phyloP scores from a whole-genome alignment of 345 rosid species.

The Alliaria petiolata region DNA sequence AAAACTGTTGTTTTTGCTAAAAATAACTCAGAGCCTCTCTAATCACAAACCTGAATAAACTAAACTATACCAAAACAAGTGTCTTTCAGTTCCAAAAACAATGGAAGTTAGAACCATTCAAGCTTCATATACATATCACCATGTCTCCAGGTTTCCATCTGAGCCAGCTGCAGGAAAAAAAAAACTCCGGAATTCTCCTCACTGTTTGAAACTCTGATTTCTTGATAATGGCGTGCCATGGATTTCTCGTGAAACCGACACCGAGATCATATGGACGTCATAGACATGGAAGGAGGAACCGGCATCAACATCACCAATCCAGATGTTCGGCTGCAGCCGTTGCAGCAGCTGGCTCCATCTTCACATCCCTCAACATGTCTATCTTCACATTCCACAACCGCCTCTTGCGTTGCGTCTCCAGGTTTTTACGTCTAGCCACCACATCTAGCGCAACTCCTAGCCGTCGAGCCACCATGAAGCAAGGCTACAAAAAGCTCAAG shows the following conservation, averaged over 20 bases:
- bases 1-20: conserved; percentile 16
- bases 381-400: conserved; percentile 65
- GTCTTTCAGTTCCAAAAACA: conserved; percentile 23
- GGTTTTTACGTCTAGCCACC: conserved; percentile 38
- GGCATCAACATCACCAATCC: conserved; percentile 15
- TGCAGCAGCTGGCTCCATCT: conserved; percentile 42
- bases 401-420: conserved; percentile 62
- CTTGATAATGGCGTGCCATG: conserved; percentile 19
- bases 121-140: conserved; percentile 11
- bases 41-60: conserved; percentile 22
- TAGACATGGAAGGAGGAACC: conserved; percentile 15
- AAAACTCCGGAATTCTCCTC: neutral
- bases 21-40: conserved; percentile 6
- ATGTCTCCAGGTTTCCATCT: conserved; percentile 12
- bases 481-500: conserved; percentile 31
- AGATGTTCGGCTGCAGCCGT: conserved; percentile 27
- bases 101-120: conserved; percentile 9
- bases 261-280: conserved; percentile 10
- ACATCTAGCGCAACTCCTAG: conserved; percentile 2
- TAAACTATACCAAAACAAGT: conserved; percentile 28
- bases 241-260: neutral
- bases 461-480: conserved; percentile 12
- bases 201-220: neutral
- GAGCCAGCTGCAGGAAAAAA: conserved; percentile 20
- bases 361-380: conserved; percentile 60